Conservation (phyloP, 768 basidiomycete genomes). For the Russula ochroleuca region DNA sequence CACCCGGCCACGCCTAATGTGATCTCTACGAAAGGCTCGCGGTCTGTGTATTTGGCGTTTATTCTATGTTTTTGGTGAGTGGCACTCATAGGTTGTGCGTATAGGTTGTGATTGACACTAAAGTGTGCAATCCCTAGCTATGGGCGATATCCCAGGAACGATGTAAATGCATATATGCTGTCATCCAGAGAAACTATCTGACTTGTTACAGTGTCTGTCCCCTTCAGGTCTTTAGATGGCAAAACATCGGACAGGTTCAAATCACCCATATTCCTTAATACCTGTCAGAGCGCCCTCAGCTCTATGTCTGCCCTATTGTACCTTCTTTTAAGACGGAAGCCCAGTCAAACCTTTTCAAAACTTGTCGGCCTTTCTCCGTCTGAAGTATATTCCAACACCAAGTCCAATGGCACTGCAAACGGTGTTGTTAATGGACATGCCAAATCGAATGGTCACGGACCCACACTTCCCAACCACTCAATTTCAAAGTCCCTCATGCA, state of each 20-base stretch:
- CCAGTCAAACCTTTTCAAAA: conserved; percentile 48
- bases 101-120: background rate
- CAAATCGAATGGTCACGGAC: conserved; percentile 31
- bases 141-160: conserved; percentile 96
- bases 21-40: conserved; percentile 8
- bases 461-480: conserved; percentile 32
- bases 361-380: conserved; percentile 56
- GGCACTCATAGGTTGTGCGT: too few species aligned
- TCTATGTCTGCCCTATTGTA: conserved; percentile 74
- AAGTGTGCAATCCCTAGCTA: conserved; percentile 43
- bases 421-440: conserved; percentile 37
- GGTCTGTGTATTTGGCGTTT: conserved; percentile 27
- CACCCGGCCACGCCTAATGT: background rate
- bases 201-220: conserved; percentile 63
- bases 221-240: conserved; percentile 69
- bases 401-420: conserved; percentile 35
- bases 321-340: conserved; percentile 57
- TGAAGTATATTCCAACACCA: conserved; percentile 25
- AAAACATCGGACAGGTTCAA: conserved; percentile 67
- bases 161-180: conserved; percentile 44
- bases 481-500: conserved; percentile 52
- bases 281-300: conserved; percentile 77
- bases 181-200: background rate
- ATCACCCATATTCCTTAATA: conserved; percentile 80
- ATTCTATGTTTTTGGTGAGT: conserved; percentile 28